These are phyloP conservation scores for Castanea mollissima DNA, from an alignment of 306 rosid genomes.

Conservation along the genomic window DNA sequence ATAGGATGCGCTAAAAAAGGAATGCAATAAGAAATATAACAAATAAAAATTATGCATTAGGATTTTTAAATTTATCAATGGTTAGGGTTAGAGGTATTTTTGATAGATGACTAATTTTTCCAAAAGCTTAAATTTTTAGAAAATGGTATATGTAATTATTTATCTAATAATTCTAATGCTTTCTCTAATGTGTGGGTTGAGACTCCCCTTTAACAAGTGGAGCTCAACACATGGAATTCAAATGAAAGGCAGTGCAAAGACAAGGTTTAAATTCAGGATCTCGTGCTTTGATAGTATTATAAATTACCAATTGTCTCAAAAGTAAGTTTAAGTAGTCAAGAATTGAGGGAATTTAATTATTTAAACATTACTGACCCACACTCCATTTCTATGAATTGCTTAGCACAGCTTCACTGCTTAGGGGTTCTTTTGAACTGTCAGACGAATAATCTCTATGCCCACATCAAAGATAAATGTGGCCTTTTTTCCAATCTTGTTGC, in stretches of 20 bases:
- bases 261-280: too few species aligned
- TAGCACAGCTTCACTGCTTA: slow-evolving; percentile 83
- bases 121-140: too few species aligned
- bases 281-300: too few species aligned
- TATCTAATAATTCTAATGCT: too few species aligned
- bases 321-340: too few species aligned
- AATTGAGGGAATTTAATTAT: not conserved
- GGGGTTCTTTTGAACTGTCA: slow-evolving; percentile 69
- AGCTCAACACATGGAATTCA: too few species aligned
- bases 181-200: too few species aligned
- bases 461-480: slow-evolving; percentile 44
- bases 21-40: not conserved
- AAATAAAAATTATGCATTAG: not conserved
- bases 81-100: not conserved
- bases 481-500: slow-evolving; percentile 65
- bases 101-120: too few species aligned
- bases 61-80: not conserved
- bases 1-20: not conserved
- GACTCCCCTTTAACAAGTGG: too few species aligned
- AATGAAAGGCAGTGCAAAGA: too few species aligned
- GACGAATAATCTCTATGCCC: slow-evolving; percentile 43
- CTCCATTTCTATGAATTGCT: slow-evolving; percentile 49
- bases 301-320: too few species aligned
- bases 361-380: not conserved
- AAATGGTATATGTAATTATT: too few species aligned